Base-by-base conservation (phyloP, 148 eudicot genomes). In the Camellia granthamiana region DNA sequence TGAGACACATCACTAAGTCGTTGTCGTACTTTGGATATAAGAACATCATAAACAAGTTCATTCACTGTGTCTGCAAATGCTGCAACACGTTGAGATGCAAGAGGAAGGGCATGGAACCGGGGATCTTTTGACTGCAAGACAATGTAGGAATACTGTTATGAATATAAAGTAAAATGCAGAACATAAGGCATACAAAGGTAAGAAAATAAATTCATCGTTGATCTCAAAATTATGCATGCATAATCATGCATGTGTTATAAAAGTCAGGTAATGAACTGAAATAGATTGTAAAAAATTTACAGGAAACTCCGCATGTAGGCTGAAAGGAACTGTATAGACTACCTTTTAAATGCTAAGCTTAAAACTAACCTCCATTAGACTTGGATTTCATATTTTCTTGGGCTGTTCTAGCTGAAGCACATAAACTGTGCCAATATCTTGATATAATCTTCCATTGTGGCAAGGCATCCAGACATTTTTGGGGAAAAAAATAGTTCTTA, bases 11-110 rank as follows among this genome's bases (percentile, higher is more conserved):
- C 97, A 77, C 89, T 90, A 43, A 95, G 93, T 59, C 92, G 93
- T 62, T 93, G 97, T 63, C 97, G 85, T 82, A 93, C 95, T 90
- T 95, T 95, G 21, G 94, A 89, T 79, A 93, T 90, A 69, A 95
- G 97, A 51, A 93, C 99, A 84, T 93, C 97, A 74, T 95, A 95
- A 69, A 95, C 99, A 77, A 95, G 93, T 80, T 95, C 97, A 81
- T 93, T 95, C 3, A 95, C 99, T 41, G 94, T 86, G 66, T 95
- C 97, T 23, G 88, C 88, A 83, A 95, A 95, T 80, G 97, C 91
- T 80, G 94, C 85, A 73, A 92, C 96, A 84, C 99, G 88, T 75
- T 95, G 97, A 78, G 99, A 91, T 77, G 99, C 86, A 68, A 90
- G 66, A 42, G 97, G 97, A 81, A 95, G 97, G 73, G 99, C 97